Base-by-base conservation (phyloP, 2,329 filamentous ascomycete species). In the Xylaria sp. region DNA sequence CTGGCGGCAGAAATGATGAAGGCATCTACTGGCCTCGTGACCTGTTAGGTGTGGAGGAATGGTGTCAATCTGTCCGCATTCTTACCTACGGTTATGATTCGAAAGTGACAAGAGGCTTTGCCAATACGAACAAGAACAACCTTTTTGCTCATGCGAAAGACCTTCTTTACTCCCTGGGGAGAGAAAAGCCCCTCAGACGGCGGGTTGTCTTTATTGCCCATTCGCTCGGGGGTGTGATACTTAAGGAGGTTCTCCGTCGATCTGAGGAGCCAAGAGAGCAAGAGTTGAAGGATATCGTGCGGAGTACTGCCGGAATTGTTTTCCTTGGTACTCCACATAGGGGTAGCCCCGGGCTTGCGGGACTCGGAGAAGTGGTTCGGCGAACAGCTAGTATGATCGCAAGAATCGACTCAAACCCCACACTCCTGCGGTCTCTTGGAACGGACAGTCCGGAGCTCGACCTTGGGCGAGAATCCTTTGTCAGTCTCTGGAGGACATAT, bases 201-300 rank as follows among this genome's bases (percentile, higher is more conserved):
- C 47, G 39, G 17, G 19, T 50, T 18, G 24, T 50, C 29, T 50
- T 50, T 20, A 26, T 50, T 13, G 40, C 24, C 19, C 48, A 50
- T 37, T 44, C 40, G 3, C 40, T 50, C 11, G 41, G 48, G 7
- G 48, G 40, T 7, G 18, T 50, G 22, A 7, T 50, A 19, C 21
- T 44, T 18, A 50, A 50, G 26, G 40, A 50, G 24, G 39, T 19
- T 20, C 40, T 50, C 4, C 40, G 48, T 44, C 48, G 48, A 7
- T 50, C 48, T 2, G 29, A 50, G 9, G 41, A 2, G 1, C 38
- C 41, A 38, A 38, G 39, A 17, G 48, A 50, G 13, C 18, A 39
- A 24, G 21, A 18, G 2, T 5, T 38, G n/a, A 50, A 44, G 41
- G 40, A 50, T 16, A 50, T 50, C 7, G 40, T 50, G 6, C 26